phyloP scores from a whole-genome alignment of 2,329 filamentous ascomycete genomes.

The Tolypocladium ophioglossoides region DNA sequence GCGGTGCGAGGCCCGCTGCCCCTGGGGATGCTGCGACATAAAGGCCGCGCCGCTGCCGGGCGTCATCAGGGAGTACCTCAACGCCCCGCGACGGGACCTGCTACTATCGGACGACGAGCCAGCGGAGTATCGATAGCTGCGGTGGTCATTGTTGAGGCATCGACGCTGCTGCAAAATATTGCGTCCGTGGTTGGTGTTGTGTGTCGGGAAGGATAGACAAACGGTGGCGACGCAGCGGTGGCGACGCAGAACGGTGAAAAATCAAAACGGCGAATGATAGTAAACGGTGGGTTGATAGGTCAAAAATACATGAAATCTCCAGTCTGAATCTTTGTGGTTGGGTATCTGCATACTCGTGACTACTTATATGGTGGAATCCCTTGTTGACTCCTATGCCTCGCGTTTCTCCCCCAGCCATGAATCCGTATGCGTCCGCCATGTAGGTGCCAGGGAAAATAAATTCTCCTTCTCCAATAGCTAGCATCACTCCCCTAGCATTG shows the following conservation, averaged over 20 bases:
- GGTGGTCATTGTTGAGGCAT: not conserved
- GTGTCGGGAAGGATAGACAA: no score
- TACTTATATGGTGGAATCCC: not conserved
- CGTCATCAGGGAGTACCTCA: not conserved
- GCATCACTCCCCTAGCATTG: not conserved
- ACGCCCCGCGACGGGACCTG: not conserved
- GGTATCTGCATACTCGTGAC: not conserved
- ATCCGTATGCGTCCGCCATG: not conserved
- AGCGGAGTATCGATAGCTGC: not conserved
- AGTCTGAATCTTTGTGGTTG: not conserved
- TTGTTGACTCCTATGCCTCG: not conserved
- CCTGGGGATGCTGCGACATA: constrained; percentile 5
- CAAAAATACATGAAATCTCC: not conserved
- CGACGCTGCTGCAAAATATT: not conserved
- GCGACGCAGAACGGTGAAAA: not conserved
- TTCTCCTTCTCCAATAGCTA: no score
- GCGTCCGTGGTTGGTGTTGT: not conserved
- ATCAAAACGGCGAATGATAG: not conserved
- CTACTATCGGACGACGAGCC: not conserved
- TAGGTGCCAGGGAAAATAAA: no score
- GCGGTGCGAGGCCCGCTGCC: constrained; percentile 3
- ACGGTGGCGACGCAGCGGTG: no score
- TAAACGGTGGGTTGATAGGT: not conserved
- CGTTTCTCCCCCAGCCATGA: not conserved
- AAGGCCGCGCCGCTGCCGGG: not conserved